Base-by-base conservation (phyloP, 2,329 filamentous ascomycete genomes). In the Botryotinia narcissicola region DNA sequence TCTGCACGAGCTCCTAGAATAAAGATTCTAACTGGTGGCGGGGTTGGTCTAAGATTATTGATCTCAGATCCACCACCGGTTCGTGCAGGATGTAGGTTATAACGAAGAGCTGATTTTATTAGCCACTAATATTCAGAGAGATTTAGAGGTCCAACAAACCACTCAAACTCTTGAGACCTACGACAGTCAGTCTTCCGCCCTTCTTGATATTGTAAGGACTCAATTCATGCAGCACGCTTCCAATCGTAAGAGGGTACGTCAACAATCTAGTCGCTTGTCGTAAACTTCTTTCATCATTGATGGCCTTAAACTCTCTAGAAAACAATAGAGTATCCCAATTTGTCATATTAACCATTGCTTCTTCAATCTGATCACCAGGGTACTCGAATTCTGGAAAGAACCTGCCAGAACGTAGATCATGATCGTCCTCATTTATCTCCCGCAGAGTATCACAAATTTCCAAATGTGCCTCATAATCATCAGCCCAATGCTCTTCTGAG, bases 251-350 rank as follows among this genome's bases (percentile, higher is more conserved):
- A 1, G 96, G 96, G 82, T 99, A 99, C 29, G 97, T 99, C 78
- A 99, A 85, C 77, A 99, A 87, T 77, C 94, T 90, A 2, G 96
- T 99, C 40, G 94, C 95, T 83, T 99, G 97, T 74, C 96, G 88
- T 90, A 99, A 92, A 79, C 91, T 92, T 74, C 95, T 89, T 81
- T 97, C 95, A 75, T 94, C 90, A 81, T 99, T 94, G 80, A 99
- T 91, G 8, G 97, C 97, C 77, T 92, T 89, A 79, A 96, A 98
- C 79, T 97, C 92, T 79, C 96, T 88, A 4, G 94, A 97, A 81
- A 97, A 99, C 80, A 99, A 86, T 78, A 97, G 93, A 0, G 96
- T 98, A 82, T 99, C 96, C 96, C 96, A 99, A 82, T 97, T 99
- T 61, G 92, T 97, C 92, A 99, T 95, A 83, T 99, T 99, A 77